Base-by-base conservation (phyloP, 2,329 filamentous ascomycete species). In the Xylaria sp. region DNA sequence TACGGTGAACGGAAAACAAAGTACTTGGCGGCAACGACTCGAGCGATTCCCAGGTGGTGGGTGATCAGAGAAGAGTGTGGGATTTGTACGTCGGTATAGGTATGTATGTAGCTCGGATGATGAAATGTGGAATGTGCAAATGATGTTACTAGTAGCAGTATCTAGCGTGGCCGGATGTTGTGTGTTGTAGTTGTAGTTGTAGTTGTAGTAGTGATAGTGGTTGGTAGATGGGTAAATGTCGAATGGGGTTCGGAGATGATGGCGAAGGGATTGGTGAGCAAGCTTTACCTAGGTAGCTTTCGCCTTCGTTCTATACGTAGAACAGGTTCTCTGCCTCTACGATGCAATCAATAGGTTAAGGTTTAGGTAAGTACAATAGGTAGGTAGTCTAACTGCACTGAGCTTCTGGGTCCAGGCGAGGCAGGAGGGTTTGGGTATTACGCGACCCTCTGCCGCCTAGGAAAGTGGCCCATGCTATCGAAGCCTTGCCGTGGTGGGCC, bases 361-460 rank as follows among this genome's bases (percentile, higher is more conserved):
- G 24, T 27, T 27, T 27, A 4, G 24, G 24, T 27, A 27, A 7
- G 34, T 36, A 36, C 7, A 36, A 11, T 36, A 36, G 34, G 34
- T 36, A 36, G 34, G 7, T 27, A 27, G 24, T 36, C 34, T 11
- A 36, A n/a, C 39, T 12, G 11, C 17, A 14, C 17, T 45, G 39
- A 11, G 21, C 19, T 24, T 50, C 47, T 50, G 47, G 19, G 21
- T 50, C 47, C 19, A 9, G n/a, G 30, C 17, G 12, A 36, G 53
- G 53, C n/a, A 4, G 12, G 34, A 19, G 4, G 61, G 12, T 7
- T 19, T 64, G 42, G 63, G 63, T 57, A 76, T 77, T 76, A 77
- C 75, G 75, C 74, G 75, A 77, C 70, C 70, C 75, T 75, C 72
- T 77, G 75, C 72, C 75, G 75, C 75, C 75, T 77, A 70, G 57